Evolutionary conservation across 768 basidiomycete genomes (phyloP), one percentile per base, ranked within the genome.

Genomic region (Amyloporia xantha): DNA sequence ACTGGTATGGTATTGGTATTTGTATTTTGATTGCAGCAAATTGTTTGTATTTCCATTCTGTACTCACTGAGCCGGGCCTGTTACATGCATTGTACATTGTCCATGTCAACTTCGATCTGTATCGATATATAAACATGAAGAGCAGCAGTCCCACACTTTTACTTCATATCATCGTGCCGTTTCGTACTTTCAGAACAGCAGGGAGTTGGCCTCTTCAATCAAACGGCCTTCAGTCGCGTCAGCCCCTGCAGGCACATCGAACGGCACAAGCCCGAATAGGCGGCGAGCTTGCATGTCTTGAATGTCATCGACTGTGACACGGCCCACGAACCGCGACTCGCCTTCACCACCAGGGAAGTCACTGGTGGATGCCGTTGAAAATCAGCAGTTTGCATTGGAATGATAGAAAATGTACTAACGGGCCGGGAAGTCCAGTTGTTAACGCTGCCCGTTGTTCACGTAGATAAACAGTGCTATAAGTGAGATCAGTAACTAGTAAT

Each of bases 401-500:
- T 33, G 30, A 33, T 7, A 15, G 30, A 7, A 15, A 33, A 70
- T 26, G 52, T 77, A 51, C 48, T 48, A 44, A 62, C 19, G 86
- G 84, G 10, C 85, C 79, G 20, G 82, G 75, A 20, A 74, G 61
- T 4, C 81, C 81, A 2, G 62, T 54, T 20, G 79, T 63, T 65
- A 88, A 90, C 3, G 71, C 63, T n/a, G 75, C 73, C 17, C 70
- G 77, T 62, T 91, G 89, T 56, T 73, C 71, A 50, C 71, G 68
- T 39, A 90, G 59, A 56, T 90, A 90, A 11, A 62, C 67, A 42
- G 68, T 68, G 59, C 86, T 63, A 33, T 15, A 27, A 17, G 13
- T 17, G 6, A 26, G 17, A 30, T 21, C 7, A 7, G 35, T 38
- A 6, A 33, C 9, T 4, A 38, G 35, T 12, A 4, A 30, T 5